Conservation (phyloP, 768 basidiomycete genomes). For the Agrocybe pediades region DNA sequence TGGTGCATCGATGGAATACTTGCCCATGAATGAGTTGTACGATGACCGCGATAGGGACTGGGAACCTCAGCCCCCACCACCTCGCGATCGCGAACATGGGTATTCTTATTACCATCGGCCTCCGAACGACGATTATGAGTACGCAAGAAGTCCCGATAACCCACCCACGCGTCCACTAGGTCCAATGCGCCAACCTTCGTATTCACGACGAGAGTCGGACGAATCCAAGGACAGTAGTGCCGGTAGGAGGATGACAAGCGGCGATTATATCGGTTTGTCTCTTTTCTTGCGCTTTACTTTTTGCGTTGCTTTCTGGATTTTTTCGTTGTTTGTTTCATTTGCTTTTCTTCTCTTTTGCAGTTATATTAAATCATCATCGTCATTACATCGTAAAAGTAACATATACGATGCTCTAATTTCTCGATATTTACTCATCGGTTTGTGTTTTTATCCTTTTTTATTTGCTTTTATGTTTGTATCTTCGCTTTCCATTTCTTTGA, state of each 20-base stretch:
- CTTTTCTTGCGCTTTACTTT: background rate
- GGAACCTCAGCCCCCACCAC: background rate
- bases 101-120: background rate
- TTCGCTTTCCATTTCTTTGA: background rate
- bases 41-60: constrained; percentile 18
- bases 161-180: background rate
- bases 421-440: background rate
- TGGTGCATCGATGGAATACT: constrained; percentile 14
- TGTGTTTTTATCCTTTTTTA: background rate
- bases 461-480: background rate
- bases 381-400: background rate
- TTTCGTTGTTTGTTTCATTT: background rate
- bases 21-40: constrained; percentile 17
- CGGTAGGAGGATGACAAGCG: background rate
- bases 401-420: background rate
- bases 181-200: background rate
- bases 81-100: background rate
- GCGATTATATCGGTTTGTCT: background rate
- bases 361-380: background rate
- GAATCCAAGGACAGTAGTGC: background rate
- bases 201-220: background rate
- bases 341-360: constrained; percentile 1
- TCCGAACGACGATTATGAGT: background rate
- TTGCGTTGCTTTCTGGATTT: background rate
- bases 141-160: background rate